Conservation (phyloP, 257 asterid species). For the Leonotis leonurus region DNA sequence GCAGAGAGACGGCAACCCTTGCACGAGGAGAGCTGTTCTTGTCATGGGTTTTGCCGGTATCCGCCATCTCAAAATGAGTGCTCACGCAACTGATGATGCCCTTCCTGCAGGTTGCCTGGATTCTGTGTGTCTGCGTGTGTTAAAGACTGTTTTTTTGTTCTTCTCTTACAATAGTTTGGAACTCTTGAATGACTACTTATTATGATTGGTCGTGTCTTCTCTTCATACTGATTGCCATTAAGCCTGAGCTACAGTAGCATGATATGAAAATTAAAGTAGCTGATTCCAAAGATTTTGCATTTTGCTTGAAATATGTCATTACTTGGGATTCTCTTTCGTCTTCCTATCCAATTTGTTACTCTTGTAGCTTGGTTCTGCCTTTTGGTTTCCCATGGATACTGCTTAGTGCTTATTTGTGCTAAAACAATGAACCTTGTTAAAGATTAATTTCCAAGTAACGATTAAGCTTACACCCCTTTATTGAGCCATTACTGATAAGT, state of each 20-base stretch:
- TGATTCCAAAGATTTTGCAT: no score
- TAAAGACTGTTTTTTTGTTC: neutral
- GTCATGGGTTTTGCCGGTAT: slow-evolving; percentile 56
- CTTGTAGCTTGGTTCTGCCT: neutral
- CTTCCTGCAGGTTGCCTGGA: slow-evolving; percentile 33
- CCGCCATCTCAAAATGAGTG: slow-evolving; percentile 41
- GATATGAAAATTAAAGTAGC: no score
- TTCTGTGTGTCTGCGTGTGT: neutral
- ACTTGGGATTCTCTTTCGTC: neutral
- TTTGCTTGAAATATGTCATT: neutral
- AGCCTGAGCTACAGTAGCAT: no score
- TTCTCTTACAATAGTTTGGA: no score
- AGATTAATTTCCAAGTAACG: neutral
- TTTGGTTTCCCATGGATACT: neutral
- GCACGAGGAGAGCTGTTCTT: slow-evolving; percentile 43
- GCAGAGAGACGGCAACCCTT: slow-evolving; percentile 21
- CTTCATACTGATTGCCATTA: no score
- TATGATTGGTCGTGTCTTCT: no score
- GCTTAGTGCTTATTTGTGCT: neutral
- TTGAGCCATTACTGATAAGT: slow-evolving; percentile 5
- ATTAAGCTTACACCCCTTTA: neutral
- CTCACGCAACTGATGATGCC: slow-evolving; percentile 30
- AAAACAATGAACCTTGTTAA: neutral
- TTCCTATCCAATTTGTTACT: neutral
- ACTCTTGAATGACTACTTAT: no score